phyloP scores from a whole-genome alignment of 2,329 filamentous ascomycete genomes.

The Verticillium tricorpus region DNA sequence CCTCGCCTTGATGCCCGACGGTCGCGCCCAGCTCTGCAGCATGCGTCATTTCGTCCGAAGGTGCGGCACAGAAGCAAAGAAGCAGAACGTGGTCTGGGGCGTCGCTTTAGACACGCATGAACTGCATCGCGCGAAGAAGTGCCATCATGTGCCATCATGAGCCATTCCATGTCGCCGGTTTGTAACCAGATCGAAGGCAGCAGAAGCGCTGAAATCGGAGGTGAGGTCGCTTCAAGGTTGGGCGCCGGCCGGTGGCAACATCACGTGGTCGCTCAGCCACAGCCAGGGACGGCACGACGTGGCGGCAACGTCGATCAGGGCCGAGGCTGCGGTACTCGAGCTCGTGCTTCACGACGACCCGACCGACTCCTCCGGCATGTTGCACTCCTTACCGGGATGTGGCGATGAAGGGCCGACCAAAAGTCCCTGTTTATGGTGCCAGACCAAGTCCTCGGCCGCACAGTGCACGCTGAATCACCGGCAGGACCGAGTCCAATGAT shows the following conservation, averaged over 20 bases:
- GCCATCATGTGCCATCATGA: neutral
- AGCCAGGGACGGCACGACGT: neutral
- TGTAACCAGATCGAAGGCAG: neutral
- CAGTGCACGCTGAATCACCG: neutral
- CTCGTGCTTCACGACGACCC: neutral
- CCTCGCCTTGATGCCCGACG: neutral
- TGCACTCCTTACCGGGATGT: neutral
- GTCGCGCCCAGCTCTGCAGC: neutral
- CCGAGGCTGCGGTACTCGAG: neutral
- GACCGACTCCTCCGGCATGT: neutral
- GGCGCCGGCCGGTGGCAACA: neutral
- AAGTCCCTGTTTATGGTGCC: neutral
- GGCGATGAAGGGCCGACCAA: too few species aligned
- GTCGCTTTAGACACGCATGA: neutral
- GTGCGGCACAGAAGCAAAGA: neutral
- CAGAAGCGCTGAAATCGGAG: neutral
- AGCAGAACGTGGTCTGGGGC: neutral
- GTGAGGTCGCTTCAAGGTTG: neutral
- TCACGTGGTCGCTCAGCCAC: neutral
- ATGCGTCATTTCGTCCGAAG: neutral
- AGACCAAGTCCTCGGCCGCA: neutral
- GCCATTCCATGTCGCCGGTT: neutral
- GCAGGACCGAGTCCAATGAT: neutral
- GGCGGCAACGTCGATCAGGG: neutral
- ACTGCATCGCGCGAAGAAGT: neutral